These are phyloP conservation scores for Aciculosporium take DNA, from an alignment of 2,329 filamentous ascomycete genomes.

Conservation along the genomic window DNA sequence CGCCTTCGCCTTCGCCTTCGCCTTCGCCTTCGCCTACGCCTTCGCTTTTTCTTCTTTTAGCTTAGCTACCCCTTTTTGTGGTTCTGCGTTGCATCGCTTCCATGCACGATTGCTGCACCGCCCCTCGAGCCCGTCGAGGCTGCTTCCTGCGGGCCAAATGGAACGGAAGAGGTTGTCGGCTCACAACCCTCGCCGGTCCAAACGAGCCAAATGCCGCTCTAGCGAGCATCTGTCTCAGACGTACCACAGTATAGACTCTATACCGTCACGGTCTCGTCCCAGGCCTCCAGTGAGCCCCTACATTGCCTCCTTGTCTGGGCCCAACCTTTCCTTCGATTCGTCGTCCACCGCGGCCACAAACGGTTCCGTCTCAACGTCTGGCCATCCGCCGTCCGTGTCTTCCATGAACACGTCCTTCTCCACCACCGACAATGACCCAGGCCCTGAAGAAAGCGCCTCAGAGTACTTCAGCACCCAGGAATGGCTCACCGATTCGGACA, in stretches of 20 bases:
- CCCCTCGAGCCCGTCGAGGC: neutral
- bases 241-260: constrained; percentile 1
- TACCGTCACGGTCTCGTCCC: constrained; percentile 1
- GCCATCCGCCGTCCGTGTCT: neutral
- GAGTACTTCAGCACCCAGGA: constrained; percentile 12
- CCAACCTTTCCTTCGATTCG: neutral
- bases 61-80: too few relatives aligned
- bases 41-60: neutral
- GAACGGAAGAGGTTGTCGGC: constrained; percentile 5
- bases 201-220: constrained; percentile 3
- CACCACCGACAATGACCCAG: neutral
- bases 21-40: neutral
- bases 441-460: neutral
- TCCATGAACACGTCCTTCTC: constrained; percentile 6
- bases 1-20: neutral
- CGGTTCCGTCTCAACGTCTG: neutral
- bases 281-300: neutral
- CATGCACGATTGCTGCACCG: neutral
- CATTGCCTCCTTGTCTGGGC: neutral
- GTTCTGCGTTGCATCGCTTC: neutral
- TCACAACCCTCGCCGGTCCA: neutral
- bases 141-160: neutral
- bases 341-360: neutral
- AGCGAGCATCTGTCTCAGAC: constrained; percentile 6
- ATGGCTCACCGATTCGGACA: constrained; percentile 3